These are phyloP conservation scores for Alternaria ventricosa DNA, from an alignment of 2,329 filamentous ascomycete genomes.

Conservation along the genomic window DNA sequence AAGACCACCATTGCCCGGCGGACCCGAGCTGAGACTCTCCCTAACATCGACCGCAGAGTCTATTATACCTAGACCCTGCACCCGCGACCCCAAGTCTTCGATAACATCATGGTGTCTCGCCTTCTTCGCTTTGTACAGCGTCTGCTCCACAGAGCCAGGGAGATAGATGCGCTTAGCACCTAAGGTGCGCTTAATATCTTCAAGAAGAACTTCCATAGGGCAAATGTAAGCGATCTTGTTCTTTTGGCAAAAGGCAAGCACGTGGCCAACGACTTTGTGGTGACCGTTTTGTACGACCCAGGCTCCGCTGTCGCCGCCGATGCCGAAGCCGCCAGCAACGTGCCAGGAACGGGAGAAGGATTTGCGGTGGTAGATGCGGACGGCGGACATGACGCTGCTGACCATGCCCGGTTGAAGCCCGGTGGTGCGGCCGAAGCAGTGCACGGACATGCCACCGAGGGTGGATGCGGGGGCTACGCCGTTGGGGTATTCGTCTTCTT, in stretches of 20 bases:
- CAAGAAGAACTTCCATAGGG: constrained; percentile 88
- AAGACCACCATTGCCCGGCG: not conserved
- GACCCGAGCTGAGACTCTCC: not conserved
- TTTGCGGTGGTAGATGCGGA: constrained; percentile 84
- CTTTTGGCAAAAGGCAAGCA: constrained; percentile 83
- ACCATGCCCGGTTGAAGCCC: constrained; percentile 82
- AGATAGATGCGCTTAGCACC: constrained; percentile 73
- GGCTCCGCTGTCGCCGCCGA: constrained; percentile 89
- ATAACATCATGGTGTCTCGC: constrained; percentile 16
- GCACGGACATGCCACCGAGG: constrained; percentile 78
- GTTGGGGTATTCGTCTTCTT: constrained; percentile 58
- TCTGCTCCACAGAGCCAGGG: constrained; percentile 61
- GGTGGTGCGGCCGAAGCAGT: constrained; percentile 86
- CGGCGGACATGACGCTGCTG: constrained; percentile 76
- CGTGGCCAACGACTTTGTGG: constrained; percentile 86
- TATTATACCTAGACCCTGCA: constrained; percentile 41
- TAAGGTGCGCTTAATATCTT: constrained; percentile 82
- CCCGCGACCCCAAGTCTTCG: constrained; percentile 31
- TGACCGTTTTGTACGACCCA: constrained; percentile 85
- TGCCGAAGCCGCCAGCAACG: constrained; percentile 66
- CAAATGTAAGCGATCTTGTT: constrained; percentile 89
- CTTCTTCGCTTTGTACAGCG: constrained; percentile 16
- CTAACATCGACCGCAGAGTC: constrained; percentile 35
- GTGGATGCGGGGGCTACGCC: constrained; percentile 65
- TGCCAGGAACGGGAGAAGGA: constrained; percentile 78